Conservation (phyloP, 768 basidiomycete species). For the Pulveroboletus sp. region DNA sequence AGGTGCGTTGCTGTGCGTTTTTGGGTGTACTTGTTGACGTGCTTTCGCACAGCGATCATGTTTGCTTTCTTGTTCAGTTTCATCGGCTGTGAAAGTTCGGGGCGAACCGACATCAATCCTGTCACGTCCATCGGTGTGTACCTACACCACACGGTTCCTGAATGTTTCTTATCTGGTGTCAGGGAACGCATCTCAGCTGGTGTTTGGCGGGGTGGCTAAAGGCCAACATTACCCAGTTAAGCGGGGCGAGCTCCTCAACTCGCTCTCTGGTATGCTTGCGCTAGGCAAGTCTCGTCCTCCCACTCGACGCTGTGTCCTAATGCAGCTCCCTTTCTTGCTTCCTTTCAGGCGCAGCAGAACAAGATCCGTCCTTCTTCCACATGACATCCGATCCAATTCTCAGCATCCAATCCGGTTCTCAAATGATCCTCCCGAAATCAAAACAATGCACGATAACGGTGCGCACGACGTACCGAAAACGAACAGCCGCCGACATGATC, state of each 20-base stretch:
- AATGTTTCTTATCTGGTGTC: neutral
- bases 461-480: too few relatives aligned
- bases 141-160: too few relatives aligned
- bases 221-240: conserved; percentile 31
- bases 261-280: conserved; percentile 27
- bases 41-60: conserved; percentile 36
- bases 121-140: conserved; percentile 47
- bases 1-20: conserved; percentile 2
- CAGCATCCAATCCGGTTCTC: neutral
- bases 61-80: conserved; percentile 65
- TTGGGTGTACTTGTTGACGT: neutral
- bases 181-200: conserved; percentile 52
- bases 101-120: conserved; percentile 60
- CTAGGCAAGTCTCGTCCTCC: conserved; percentile 7
- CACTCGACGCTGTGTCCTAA: neutral
- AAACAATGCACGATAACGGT: too few relatives aligned
- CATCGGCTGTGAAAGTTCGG: conserved; percentile 58
- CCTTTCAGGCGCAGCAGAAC: conserved; percentile 18
- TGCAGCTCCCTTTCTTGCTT: neutral
- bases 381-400: too few relatives aligned
- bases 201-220: conserved; percentile 60
- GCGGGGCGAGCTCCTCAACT: conserved; percentile 17
- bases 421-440: neutral
- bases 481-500: conserved; percentile 55
- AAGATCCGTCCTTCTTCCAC: conserved; percentile 14